Base-by-base conservation (phyloP, 164 flowering plant species). In the Dillenia turbinata region DNA sequence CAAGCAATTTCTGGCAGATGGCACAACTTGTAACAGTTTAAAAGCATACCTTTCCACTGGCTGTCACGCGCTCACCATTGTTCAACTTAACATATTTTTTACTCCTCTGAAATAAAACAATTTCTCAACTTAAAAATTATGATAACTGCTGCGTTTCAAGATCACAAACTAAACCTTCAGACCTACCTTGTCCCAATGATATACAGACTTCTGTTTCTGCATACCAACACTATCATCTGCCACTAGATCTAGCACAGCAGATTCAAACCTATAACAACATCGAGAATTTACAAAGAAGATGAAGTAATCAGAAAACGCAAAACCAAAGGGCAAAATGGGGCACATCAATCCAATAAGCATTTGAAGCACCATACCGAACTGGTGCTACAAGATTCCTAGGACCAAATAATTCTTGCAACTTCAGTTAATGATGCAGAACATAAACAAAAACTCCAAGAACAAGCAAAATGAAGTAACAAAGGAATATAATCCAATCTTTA, bases 131-230 rank as follows among this genome's bases (percentile, higher is more conserved):
- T 56, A 58, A 58, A 56, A 26, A 26, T 19, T 47, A 12, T n/a
- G 45, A 48, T 45, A n/a, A 63, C n/a, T 46, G 10, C 9, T 15
- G 44, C 5, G 46, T 5, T 15, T 6, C 3, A 40, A 11, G 19
- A 52, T 8, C 54, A 17, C 14, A 54, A 46, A 9, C 0, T 44
- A 13, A n/a, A 57, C 16, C 24, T 49, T 56, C 52, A 16, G 47
- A 64, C 52, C 46, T 62, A 90, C 97, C 95, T 91, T 94, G 71
- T 94, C 98, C 98, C 98, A 94, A 64, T 94, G 98, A 74, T 67
- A 86, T 1, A 78, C 70, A 54, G 89, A 71, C 71, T 87, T 89
- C 65, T 94, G 95, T 66, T 84, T 89, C 71, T 81, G 81, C 70
- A 91, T 44, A 47, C 98, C 93, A 59, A 26, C 63, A 70, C 72